Base-by-base conservation (phyloP, 2,329 filamentous ascomycete species). In the Trichoderma asperellum region DNA sequence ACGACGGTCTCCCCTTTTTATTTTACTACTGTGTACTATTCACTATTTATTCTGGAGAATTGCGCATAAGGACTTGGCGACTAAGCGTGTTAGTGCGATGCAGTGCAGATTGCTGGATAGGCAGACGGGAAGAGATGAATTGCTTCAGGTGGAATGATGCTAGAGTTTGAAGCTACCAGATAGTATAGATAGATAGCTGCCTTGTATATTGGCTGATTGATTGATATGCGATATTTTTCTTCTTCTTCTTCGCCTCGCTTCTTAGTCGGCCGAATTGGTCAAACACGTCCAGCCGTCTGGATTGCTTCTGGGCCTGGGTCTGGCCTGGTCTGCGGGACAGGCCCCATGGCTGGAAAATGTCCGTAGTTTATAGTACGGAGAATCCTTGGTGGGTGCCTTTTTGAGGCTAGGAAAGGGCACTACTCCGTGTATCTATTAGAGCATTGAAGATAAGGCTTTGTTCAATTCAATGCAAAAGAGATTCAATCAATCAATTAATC, bases 321-420 rank as follows among this genome's bases (percentile, higher is more conserved):
- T 4, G 40, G 37, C 16, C 37, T 43, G 37, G 37, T 37, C 58
- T 29, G 61, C 37, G 61, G 61, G 34, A 57, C 62, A 65, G 27
- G 62, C 24, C 34, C 61, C 59, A 62, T 62, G 53, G 40, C 40
- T 8, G 61, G 32, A 55, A 63, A 64, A 56, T 56, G 53, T 53
- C 61, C 61, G 61, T 56, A 64, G 61, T 56, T 43, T 53, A 43
- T n/a, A 53, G 60, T 52, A 53, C 60, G 60, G 60, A 64, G 63
- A 24, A 65, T 32, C 61, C 24, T 27, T 65, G 62, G 60, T 43
- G 40, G 40, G 40, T 62, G 43, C 43, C 43, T 62, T 24, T 24
- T 24, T 34, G 59, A 27, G 61, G 35, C 61, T 43, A 43, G 14
- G 29, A 52, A 62, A 49, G 29, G 5, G 18, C 34, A 55, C 61